Conservation (phyloP, 345 rosid species). For the Anastatica hierochuntica region DNA sequence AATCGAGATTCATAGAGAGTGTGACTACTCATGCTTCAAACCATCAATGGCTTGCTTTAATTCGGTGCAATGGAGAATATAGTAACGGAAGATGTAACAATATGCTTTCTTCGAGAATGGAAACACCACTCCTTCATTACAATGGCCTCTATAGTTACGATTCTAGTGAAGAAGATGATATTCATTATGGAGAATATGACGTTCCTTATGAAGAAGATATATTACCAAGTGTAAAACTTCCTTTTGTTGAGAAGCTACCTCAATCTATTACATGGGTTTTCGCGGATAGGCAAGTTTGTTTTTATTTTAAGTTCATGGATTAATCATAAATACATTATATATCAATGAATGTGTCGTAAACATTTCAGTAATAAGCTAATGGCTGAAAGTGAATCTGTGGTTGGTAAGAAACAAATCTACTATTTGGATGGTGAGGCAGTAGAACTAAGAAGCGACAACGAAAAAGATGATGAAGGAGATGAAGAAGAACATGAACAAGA, state of each 20-base stretch:
- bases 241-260: conserved; percentile 11
- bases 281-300: conserved; percentile 7
- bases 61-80: not conserved
- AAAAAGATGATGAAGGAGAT: too few relatives aligned
- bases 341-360: not conserved
- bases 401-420: conserved; percentile 10
- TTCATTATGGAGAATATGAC: too few relatives aligned
- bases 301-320: not conserved
- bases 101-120: not conserved
- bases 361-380: conserved; percentile 7
- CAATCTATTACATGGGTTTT: not conserved
- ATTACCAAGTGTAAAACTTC: not conserved
- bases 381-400: conserved; percentile 13
- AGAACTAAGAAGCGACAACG: not conserved
- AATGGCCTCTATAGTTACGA: not conserved
- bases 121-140: not conserved
- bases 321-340: too few relatives aligned
- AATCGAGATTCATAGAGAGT: not conserved
- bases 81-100: not conserved
- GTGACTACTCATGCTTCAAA: not conserved
- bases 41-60: not conserved
- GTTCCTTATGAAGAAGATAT: not conserved
- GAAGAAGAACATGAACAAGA: not conserved
- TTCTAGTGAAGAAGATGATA: not conserved
- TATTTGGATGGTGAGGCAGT: not conserved